Evolutionary conservation across 2,329 filamentous ascomycete species (phyloP), one percentile per base, ranked within the genome.

Genomic region (Graphilbum sp.): DNA sequence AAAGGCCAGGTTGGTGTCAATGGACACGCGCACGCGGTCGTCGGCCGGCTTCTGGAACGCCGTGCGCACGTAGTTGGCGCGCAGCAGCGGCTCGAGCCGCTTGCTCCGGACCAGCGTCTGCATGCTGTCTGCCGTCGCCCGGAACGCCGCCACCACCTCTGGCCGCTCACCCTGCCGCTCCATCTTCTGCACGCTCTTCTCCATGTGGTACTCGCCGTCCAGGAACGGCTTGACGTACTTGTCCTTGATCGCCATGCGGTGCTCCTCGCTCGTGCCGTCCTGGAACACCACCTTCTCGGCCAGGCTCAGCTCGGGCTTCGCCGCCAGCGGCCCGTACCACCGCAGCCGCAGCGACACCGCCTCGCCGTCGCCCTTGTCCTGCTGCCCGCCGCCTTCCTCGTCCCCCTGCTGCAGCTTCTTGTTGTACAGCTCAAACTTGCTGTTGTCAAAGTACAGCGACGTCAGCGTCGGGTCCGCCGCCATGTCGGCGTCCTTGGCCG

Each of bases 21-120:
- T 81, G 6, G 86, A 87, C 49, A 98, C 83, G 39, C 90, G 77
- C 34, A 98, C 78, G 17, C 83, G 79, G 55, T 92, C 77, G 54
- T 98, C 87, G 13, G 83, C 75, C 6, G 90, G 90, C 47, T 94
- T 94, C 58, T 98, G 90, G 63, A 96, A 98, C 1, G 90, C 90
- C 1, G 86, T 93, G 44, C 90, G 81, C 30, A 78, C 82, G 56
- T 96, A 96, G 59, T 93, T 94, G 45, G 90, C 90, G 36, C 90
- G 76, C 38, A 98, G 58, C 24, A 94, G 71, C 5, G 90, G 90
- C 53, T 88, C 75, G 15, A 98, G 65, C 39, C 81, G 70, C 50
- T 83, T 74, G 35, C 81, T 69, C 50, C 74, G 72, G 54, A 95
- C 75, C 50, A 93, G 88, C 1, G 67, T 63, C 54, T 94, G 85